Percentiles rank a stretch among this genome's conserved stretches.
phyloP scores from a whole-genome alignment of 2,329 filamentous ascomycete genomes.

The Fusarium redolens region DNA sequence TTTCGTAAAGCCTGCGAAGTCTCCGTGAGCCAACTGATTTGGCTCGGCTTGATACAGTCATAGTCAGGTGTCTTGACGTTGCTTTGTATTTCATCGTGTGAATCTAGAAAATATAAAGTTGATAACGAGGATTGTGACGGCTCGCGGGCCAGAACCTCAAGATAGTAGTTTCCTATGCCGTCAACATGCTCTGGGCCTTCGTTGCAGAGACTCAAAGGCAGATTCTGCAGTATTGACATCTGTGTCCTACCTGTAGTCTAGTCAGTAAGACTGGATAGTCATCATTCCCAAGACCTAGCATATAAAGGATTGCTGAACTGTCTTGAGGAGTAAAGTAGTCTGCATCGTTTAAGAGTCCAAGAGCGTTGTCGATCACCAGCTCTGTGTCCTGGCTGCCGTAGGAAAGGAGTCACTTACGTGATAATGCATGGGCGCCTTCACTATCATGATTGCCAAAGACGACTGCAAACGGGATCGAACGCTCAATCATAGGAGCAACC shows the following conservation, averaged over 20 bases:
- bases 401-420: conserved; percentile 49
- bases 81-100: conserved; percentile 46
- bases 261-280: conserved; percentile 40
- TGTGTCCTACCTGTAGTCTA: conserved; percentile 46
- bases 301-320: neutral
- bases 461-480: conserved; percentile 75
- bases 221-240: conserved; percentile 45
- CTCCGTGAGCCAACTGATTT: conserved; percentile 48
- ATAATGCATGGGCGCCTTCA: conserved; percentile 63
- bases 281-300: neutral
- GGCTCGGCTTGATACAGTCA: conserved; percentile 45
- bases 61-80: conserved; percentile 43
- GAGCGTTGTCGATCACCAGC: neutral
- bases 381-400: neutral
- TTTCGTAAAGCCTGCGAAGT: neutral
- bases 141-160: conserved; percentile 38
- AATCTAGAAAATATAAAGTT: conserved; percentile 47
- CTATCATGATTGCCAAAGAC: conserved; percentile 82
- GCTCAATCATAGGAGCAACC: conserved; percentile 71
- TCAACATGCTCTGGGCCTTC: conserved; percentile 43
- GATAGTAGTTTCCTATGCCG: conserved; percentile 47
- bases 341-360: neutral
- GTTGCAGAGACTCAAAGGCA: conserved; percentile 45
- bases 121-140: conserved; percentile 37
- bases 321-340: neutral